Conservation (phyloP, 2,329 filamentous ascomycete species). For the Xylariaceae sp. region DNA sequence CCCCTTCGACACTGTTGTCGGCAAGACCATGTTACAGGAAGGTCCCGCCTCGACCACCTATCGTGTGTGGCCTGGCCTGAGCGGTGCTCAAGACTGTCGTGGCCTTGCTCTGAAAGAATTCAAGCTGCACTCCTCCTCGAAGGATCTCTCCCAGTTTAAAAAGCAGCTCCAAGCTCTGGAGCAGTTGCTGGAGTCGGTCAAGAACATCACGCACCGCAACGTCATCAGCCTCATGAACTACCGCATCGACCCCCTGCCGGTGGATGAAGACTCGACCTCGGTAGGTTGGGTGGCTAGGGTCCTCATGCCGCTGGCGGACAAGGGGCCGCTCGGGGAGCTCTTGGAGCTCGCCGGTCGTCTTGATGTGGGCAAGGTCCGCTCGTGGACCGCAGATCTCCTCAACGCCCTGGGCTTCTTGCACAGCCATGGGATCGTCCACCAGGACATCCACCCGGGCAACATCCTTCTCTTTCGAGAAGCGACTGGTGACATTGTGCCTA, state of each 20-base stretch:
- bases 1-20: constrained; percentile 65
- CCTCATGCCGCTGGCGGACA: constrained; percentile 71
- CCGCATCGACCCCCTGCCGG: constrained; percentile 58
- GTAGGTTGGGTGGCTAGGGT: constrained; percentile 66
- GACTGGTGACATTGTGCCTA: constrained; percentile 64
- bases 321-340: constrained; percentile 75
- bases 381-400: constrained; percentile 87
- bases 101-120: constrained; percentile 72
- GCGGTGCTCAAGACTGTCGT: constrained; percentile 49
- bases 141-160: constrained; percentile 61
- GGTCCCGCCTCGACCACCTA: constrained; percentile 64
- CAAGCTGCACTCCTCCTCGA: constrained; percentile 50
- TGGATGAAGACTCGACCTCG: constrained; percentile 35
- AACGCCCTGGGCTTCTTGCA: constrained; percentile 86
- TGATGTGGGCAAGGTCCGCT: constrained; percentile 68
- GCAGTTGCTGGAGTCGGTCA: constrained; percentile 67
- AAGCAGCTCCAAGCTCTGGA: constrained; percentile 73
- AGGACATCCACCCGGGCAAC: constrained; percentile 74
- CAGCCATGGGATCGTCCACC: constrained; percentile 76
- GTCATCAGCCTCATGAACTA: constrained; percentile 77
- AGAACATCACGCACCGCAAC: constrained; percentile 68
- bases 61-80: constrained; percentile 64
- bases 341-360: constrained; percentile 73
- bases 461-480: constrained; percentile 68
- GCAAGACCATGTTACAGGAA: constrained; percentile 59